These are phyloP conservation scores for Apocynum venetum DNA, from an alignment of 257 asterid genomes.

Conservation along the genomic window DNA sequence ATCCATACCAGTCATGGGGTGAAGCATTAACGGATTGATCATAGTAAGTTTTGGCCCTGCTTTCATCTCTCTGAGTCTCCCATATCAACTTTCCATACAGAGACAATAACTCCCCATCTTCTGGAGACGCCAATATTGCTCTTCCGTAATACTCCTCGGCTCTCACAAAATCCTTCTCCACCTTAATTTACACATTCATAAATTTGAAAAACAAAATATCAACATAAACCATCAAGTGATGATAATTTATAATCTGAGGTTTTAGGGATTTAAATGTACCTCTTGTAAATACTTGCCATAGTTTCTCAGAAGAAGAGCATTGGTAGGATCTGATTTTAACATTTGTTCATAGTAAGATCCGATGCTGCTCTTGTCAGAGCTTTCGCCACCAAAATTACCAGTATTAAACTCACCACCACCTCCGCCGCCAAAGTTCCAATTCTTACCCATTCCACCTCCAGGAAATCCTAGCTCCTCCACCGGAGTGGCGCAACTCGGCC, in stretches of 20 bases:
- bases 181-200: constrained; percentile 29
- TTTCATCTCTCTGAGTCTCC: constrained; percentile 55
- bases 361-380: constrained; percentile 30
- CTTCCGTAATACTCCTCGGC: constrained; percentile 72
- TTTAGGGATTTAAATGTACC: constrained; percentile 31
- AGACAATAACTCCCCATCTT: constrained; percentile 65
- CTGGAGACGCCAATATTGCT: constrained; percentile 66
- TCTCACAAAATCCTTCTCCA: constrained; percentile 52
- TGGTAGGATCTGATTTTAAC: constrained; percentile 48
- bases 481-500: constrained; percentile 17
- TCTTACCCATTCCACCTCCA: constrained; percentile 49
- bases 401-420: constrained; percentile 21
- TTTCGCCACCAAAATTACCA: constrained; percentile 1
- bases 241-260: not conserved
- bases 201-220: not conserved
- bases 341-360: constrained; percentile 46
- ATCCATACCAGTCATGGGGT: constrained; percentile 57
- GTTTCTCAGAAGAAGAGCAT: constrained; percentile 58
- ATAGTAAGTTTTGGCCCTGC: constrained; percentile 60
- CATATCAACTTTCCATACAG: constrained; percentile 61
- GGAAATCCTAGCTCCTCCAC: constrained; percentile 33
- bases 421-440: constrained; percentile 37
- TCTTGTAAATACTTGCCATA: constrained; percentile 71
- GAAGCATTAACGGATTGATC: constrained; percentile 60
- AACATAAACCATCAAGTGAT: not conserved